Evolutionary conservation across 2,329 filamentous ascomycete genomes (phyloP).

Genomic region (Penicillium expansum): DNA sequence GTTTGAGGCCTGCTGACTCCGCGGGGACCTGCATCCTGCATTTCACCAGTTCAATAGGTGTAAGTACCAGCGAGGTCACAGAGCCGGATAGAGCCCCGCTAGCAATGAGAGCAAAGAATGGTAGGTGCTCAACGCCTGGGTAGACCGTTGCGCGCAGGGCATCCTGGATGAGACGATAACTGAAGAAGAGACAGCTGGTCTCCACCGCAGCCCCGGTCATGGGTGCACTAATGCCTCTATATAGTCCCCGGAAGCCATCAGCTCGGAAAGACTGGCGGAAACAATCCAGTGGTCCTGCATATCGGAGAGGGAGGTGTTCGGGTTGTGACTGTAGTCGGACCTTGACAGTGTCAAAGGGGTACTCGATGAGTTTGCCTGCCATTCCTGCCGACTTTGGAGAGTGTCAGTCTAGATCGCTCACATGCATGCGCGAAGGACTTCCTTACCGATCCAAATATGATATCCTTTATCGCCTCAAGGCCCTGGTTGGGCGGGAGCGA

Average conservation of each 20-base stretch:
- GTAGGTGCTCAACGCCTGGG: constrained; percentile 56
- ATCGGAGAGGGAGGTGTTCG: constrained; percentile 74
- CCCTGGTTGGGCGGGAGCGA: constrained; percentile 48
- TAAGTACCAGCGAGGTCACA: constrained; percentile 86
- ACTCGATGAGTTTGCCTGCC: constrained; percentile 93
- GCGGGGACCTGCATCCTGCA: constrained; percentile 90
- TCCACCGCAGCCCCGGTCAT: constrained; percentile 88
- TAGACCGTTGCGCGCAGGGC: constrained; percentile 65
- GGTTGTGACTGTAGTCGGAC: constrained; percentile 96
- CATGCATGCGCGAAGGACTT: background rate
- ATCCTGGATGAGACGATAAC: constrained; percentile 67
- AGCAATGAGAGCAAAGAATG: constrained; percentile 70
- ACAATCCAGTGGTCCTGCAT: constrained; percentile 86
- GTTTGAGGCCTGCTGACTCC: constrained; percentile 37
- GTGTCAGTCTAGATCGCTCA: background rate
- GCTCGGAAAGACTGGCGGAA: constrained; percentile 79
- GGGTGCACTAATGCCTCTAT: constrained; percentile 89
- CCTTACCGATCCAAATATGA: constrained; percentile 80
- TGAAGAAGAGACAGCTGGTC: constrained; percentile 89
- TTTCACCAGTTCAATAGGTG: constrained; percentile 94
- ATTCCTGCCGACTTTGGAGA: constrained; percentile 68
- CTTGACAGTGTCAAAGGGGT: constrained; percentile 98
- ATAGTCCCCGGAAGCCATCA: constrained; percentile 79
- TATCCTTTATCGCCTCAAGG: constrained; percentile 75
- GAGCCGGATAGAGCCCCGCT: constrained; percentile 85